phyloP scores from a whole-genome alignment of 345 rosid species.

The thale cress (Arabidopsis thaliana) region DNA sequence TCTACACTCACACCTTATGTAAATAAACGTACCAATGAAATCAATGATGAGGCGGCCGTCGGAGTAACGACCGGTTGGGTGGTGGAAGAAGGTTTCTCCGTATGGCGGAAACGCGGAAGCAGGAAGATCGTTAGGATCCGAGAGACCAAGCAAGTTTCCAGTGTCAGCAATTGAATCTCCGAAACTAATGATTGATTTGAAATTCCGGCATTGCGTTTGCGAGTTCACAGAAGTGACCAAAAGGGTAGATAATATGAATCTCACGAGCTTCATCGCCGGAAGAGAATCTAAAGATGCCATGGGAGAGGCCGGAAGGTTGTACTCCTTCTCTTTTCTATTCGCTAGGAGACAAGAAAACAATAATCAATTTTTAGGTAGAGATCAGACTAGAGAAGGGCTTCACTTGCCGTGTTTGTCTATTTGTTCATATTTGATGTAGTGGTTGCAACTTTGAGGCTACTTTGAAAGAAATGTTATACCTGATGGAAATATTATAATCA shows the following conservation, averaged over 20 bases:
- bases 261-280: conserved; percentile 11
- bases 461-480: not conserved
- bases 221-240: not conserved
- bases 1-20: not conserved
- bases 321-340: not conserved
- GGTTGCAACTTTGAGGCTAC: not conserved
- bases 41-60: conserved; percentile 63
- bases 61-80: conserved; percentile 58
- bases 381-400: not conserved
- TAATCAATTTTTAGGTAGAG: not conserved
- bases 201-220: conserved; percentile 11
- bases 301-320: conserved; percentile 2
- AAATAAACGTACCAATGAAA: conserved; percentile 50
- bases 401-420: not conserved
- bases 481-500: not conserved
- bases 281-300: conserved; percentile 21
- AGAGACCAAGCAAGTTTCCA: conserved; percentile 47
- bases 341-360: not conserved
- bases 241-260: conserved; percentile 3
- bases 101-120: conserved; percentile 48
- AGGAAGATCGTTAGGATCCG: conserved; percentile 26
- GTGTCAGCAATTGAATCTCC: conserved; percentile 65
- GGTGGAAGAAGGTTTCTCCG: conserved; percentile 55
- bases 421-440: not conserved
- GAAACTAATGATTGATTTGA: conserved; percentile 54